phyloP scores from a whole-genome alignment of 495 filamentous ascomycete genomes.

The Trichoderma virens region DNA sequence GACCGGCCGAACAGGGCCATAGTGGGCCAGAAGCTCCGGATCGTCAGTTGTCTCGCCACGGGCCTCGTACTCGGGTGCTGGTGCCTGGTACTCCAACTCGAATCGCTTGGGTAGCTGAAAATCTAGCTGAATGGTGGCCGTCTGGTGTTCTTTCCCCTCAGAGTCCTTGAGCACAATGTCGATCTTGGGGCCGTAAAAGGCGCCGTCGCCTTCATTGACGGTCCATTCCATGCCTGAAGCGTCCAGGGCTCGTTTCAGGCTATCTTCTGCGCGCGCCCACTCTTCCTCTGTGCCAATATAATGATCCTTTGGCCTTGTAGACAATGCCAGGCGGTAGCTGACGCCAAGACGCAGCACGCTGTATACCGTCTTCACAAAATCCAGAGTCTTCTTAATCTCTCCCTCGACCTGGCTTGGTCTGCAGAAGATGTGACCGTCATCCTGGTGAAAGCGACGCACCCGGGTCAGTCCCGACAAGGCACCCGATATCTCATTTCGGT shows the following conservation, averaged over 20 bases:
- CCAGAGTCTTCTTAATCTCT: slow-evolving; percentile 71
- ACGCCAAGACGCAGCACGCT: slow-evolving; percentile 59
- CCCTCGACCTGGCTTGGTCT: slow-evolving; percentile 70
- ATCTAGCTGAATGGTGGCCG: slow-evolving; percentile 87
- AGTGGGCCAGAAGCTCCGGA: slow-evolving; percentile 31
- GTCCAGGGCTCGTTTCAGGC: slow-evolving; percentile 62
- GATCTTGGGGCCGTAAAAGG: slow-evolving; percentile 95
- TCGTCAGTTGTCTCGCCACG: slow-evolving; percentile 42
- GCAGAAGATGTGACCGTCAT: slow-evolving; percentile 95
- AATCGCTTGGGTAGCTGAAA: slow-evolving; percentile 89
- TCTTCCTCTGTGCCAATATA: slow-evolving; percentile 73
- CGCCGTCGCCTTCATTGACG: slow-evolving; percentile 74
- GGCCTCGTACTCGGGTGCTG: slow-evolving; percentile 62
- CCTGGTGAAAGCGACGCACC: slow-evolving; percentile 90
- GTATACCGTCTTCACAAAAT: slow-evolving; percentile 76
- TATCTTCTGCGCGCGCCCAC: slow-evolving; percentile 74
- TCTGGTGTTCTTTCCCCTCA: slow-evolving; percentile 83
- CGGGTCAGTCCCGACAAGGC: slow-evolving; percentile 80
- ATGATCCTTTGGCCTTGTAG: slow-evolving; percentile 67
- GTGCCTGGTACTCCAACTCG: slow-evolving; percentile 63
- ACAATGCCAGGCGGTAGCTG: slow-evolving; percentile 68
- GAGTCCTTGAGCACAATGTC: slow-evolving; percentile 79
- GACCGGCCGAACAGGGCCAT: slow-evolving; percentile 62
- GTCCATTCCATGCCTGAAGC: slow-evolving; percentile 59
- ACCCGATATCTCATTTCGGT: slow-evolving; percentile 85